Base-by-base conservation (phyloP, 1,139 yeast genomes). In the Suhomyces guaymorum region DNA sequence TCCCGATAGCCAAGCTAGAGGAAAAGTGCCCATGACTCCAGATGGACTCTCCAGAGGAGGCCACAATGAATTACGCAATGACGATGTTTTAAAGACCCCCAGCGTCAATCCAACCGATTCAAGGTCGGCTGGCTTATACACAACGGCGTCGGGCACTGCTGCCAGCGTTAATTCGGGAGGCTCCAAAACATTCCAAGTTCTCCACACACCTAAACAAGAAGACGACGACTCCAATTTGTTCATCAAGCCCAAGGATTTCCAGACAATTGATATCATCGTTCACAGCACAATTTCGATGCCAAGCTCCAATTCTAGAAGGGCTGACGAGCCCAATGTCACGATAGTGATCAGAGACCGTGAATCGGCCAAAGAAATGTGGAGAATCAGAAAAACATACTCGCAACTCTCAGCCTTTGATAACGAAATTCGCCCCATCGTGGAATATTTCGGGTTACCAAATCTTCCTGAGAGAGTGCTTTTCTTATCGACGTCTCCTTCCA, bases 351-450 rank as follows among this genome's bases (percentile, higher is more conserved):
- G 70, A 20, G 92, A 85, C 50, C 66, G 78, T 19, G 75, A 65
- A 7, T 61, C 81, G 1, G 68, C 64, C 19, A 80, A 80, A 47
- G 87, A 80, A 50, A 74, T 84, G 71, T 87, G 94, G 85, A 71
- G 80, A 45, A 73, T 84, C 34, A 62, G 80, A 18, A 87, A 88
- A 51, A 65, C 80, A 3, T 70, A 75, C 37, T 61, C 71, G 1
- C 82, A 82, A 47, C 57, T 87, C 17, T 44, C 61, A 6, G 67
- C 70, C 10, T 69, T 87, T 37, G 90, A 85, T 54, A 59, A 62
- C 18, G 75, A 72, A 32, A 62, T 84, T 6, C 62, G 85, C 37
- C 72, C 78, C 4, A 66, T 75, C 16, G 67, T 78, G 10, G 78
- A 76, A 39, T 63, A 76, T 24, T 80, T 76, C 47, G 73, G 83